Percentiles rank a stretch among this genome's conserved stretches.
These are phyloP conservation scores for Phytophthora fragariae DNA, from an alignment of 352 stramenopile genomes.

Conservation along the genomic window DNA sequence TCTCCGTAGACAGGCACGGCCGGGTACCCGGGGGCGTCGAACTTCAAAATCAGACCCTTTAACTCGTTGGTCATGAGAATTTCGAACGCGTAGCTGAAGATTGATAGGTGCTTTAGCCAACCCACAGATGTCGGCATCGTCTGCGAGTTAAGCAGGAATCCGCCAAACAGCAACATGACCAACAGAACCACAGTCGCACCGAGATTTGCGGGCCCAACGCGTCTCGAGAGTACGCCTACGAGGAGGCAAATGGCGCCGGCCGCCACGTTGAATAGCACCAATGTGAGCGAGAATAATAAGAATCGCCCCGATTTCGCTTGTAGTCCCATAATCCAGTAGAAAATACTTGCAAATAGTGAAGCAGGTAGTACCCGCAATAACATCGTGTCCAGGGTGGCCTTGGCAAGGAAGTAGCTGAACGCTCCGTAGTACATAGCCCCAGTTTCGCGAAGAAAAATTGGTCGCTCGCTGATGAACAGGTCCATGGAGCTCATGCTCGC, in stretches of 20 bases:
- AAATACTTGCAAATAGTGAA: conserved; percentile 76
- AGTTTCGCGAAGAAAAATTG: conserved; percentile 75
- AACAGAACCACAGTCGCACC: conserved; percentile 71
- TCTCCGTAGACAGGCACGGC: conserved; percentile 74
- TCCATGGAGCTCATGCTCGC: conserved; percentile 83
- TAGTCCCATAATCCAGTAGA: conserved; percentile 86
- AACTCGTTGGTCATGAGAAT: conserved; percentile 85
- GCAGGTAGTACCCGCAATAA: conserved; percentile 77
- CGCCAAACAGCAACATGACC: conserved; percentile 79
- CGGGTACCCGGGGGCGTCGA: conserved; percentile 72
- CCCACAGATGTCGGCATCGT: conserved; percentile 63
- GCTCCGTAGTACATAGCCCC: conserved; percentile 76
- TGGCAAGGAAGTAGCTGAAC: conserved; percentile 81
- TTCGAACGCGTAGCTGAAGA: conserved; percentile 86
- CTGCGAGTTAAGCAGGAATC: conserved; percentile 80
- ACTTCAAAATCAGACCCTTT: conserved; percentile 70
- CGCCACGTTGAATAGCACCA: conserved; percentile 78
- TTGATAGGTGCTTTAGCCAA: conserved; percentile 77
- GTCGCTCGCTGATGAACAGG: conserved; percentile 71
- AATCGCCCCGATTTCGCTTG: conserved; percentile 63
- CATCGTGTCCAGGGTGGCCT: conserved; percentile 67
- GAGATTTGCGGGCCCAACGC: conserved; percentile 70
- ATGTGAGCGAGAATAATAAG: conserved; percentile 59
- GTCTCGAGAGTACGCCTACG: conserved; percentile 64
- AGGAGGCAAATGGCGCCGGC: conserved; percentile 75